phyloP scores from a whole-genome alignment of 805 yeast species.

The Zygoascus flipseniorum region DNA sequence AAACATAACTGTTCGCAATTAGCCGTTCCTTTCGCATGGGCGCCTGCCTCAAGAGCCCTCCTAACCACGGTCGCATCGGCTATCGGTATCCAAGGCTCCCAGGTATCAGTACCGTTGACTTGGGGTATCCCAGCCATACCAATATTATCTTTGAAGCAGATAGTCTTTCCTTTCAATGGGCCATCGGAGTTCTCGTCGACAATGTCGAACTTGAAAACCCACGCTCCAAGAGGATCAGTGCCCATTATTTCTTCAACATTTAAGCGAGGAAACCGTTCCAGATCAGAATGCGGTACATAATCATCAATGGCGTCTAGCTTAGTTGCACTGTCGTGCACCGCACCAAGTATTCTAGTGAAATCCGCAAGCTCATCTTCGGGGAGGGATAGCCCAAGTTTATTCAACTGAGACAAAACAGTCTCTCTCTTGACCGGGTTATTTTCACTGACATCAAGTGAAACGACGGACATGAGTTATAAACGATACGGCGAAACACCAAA shows the following conservation, averaged over 20 bases:
- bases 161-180: slow-evolving; percentile 23
- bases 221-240: slow-evolving; percentile 26
- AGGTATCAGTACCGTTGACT: slow-evolving; percentile 31
- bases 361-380: slow-evolving; percentile 5
- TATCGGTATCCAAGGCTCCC: slow-evolving; percentile 27
- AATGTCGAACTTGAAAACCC: slow-evolving; percentile 27
- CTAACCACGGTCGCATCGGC: slow-evolving; percentile 33
- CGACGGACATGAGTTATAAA: slow-evolving; percentile 6
- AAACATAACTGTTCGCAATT: slow-evolving; percentile 33
- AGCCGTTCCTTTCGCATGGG: slow-evolving; percentile 28
- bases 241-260: neutral
- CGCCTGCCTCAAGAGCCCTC: slow-evolving; percentile 31
- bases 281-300: slow-evolving; percentile 1
- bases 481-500: neutral
- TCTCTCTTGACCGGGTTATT: slow-evolving; percentile 3
- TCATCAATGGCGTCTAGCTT: slow-evolving; percentile 3
- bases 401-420: slow-evolving; percentile 2
- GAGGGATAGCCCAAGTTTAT: slow-evolving; percentile 4
- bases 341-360: slow-evolving; percentile 6
- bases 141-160: slow-evolving; percentile 31
- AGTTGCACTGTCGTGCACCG: slow-evolving; percentile 5
- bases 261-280: neutral
- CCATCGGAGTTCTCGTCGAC: slow-evolving; percentile 22
- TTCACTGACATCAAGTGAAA: slow-evolving; percentile 5
- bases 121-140: slow-evolving; percentile 32